Conservation (phyloP, 202 grass and related monocot genomes). For the Alloteropsis angusta region DNA sequence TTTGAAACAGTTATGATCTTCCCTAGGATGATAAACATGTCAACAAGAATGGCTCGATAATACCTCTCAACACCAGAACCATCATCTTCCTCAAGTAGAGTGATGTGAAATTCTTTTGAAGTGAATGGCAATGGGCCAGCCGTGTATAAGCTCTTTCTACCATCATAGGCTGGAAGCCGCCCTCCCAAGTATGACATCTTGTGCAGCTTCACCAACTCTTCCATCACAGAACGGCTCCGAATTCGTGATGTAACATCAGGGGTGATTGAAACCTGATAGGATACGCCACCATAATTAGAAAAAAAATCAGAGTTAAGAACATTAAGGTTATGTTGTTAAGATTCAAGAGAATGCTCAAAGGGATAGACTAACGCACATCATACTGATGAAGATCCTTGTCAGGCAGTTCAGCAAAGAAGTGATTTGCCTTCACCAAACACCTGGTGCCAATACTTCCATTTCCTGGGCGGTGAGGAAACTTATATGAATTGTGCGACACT, state of each 20-base stretch:
- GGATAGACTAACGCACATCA: conserved; percentile 45
- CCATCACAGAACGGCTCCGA: conserved; percentile 51
- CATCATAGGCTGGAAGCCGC: conserved; percentile 68
- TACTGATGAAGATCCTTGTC: conserved; percentile 81
- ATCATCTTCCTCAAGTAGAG: conserved; percentile 55
- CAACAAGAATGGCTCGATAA: background rate
- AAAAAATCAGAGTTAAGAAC: background rate
- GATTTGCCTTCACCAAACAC: conserved; percentile 78
- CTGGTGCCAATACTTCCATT: conserved; percentile 53
- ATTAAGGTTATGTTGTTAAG: background rate
- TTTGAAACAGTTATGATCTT: background rate
- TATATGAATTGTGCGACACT: conserved; percentile 36
- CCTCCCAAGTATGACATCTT: conserved; percentile 56
- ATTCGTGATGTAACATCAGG: conserved; percentile 51
- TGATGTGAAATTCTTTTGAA: conserved; percentile 57
- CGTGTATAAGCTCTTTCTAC: conserved; percentile 67
- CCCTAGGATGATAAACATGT: background rate
- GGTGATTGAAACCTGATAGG: conserved; percentile 55
- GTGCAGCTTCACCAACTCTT: conserved; percentile 47
- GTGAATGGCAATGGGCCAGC: conserved; percentile 63
- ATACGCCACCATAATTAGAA: background rate
- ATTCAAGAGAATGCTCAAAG: background rate
- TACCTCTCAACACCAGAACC: conserved; percentile 52
- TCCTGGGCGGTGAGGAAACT: conserved; percentile 58
- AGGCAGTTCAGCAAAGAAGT: conserved; percentile 67